Conservation (phyloP, 202 grass and related monocot genomes). For the Eragrostis tef region DNA sequence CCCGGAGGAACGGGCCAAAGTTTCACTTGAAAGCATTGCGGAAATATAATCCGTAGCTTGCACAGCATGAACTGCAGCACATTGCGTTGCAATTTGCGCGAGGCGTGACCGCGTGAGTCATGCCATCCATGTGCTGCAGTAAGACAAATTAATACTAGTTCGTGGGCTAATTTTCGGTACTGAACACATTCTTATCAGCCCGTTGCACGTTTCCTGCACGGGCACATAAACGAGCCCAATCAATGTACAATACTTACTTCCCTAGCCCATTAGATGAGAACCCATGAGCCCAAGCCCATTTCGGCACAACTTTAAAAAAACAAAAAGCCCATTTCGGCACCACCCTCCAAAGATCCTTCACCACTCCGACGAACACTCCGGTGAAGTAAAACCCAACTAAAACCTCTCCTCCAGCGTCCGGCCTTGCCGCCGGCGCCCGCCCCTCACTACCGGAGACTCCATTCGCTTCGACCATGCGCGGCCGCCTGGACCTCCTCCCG, state of each 20-base stretch:
- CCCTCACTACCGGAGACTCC: not conserved
- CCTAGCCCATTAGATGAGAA: not conserved
- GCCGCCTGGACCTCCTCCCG: conserved; percentile 34
- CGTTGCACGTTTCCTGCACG: not conserved
- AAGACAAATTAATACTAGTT: too few relatives aligned
- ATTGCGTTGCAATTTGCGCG: too few relatives aligned
- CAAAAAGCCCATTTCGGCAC: too few relatives aligned
- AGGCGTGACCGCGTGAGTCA: not conserved
- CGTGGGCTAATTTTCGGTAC: not conserved
- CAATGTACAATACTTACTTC: too few relatives aligned
- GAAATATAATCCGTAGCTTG: not conserved
- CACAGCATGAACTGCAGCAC: not conserved
- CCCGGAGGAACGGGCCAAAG: not conserved
- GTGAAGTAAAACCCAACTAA: conserved; percentile 41
- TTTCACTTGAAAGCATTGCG: too few relatives aligned
- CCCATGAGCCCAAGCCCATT: not conserved
- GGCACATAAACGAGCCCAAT: not conserved
- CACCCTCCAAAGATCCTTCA: not conserved
- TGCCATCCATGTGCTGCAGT: not conserved
- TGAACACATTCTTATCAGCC: not conserved
- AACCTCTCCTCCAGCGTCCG: conserved; percentile 29
- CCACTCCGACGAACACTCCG: not conserved
- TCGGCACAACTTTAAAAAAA: too few relatives aligned
- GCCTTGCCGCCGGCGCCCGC: not conserved
- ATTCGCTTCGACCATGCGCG: conserved; percentile 40